Evolutionary conservation across 768 basidiomycete genomes (phyloP).

Genomic region (Boletus pseudopeckii): DNA sequence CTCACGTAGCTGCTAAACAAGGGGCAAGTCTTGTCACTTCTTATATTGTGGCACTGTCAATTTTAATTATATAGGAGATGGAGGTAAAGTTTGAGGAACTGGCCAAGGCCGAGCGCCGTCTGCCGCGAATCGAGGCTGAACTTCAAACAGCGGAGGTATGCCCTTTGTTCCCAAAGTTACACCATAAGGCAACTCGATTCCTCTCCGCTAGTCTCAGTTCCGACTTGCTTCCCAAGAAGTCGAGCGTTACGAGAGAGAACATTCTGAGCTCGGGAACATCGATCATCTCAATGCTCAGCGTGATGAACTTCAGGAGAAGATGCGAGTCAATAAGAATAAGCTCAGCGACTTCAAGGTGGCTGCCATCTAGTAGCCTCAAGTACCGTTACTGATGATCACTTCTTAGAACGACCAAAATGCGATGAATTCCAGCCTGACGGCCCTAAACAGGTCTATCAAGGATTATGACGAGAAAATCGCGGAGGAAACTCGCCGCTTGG

Average conservation of each 20-base stretch:
- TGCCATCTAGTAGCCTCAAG: not conserved
- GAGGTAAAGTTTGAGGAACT: conserved; percentile 39
- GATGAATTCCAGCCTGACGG: conserved; percentile 43
- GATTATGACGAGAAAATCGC: conserved; percentile 46
- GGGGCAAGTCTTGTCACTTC: conserved; percentile 39
- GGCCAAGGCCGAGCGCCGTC: conserved; percentile 35
- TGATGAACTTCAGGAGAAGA: conserved; percentile 35
- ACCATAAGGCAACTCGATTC: not conserved
- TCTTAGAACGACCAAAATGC: conserved; percentile 48
- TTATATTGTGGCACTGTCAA: not conserved
- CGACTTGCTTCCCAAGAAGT: conserved; percentile 35
- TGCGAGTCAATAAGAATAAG: conserved; percentile 44
- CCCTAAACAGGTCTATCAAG: conserved; percentile 31
- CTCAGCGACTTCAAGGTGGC: conserved; percentile 46
- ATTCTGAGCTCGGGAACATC: conserved; percentile 43
- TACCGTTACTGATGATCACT: conserved; percentile 1
- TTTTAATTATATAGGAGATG: conserved; percentile 38
- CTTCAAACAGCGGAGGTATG: conserved; percentile 39
- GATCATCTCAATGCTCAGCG: conserved; percentile 42
- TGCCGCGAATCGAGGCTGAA: conserved; percentile 40
- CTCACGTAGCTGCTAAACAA: conserved; percentile 73
- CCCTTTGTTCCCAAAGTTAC: not conserved
- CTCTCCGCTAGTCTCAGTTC: conserved; percentile 31
- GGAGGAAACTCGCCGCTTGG: conserved; percentile 52
- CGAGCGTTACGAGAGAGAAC: conserved; percentile 37